Evolutionary conservation across 306 rosid species (phyloP).

Genomic region (Pyrus communis): DNA sequence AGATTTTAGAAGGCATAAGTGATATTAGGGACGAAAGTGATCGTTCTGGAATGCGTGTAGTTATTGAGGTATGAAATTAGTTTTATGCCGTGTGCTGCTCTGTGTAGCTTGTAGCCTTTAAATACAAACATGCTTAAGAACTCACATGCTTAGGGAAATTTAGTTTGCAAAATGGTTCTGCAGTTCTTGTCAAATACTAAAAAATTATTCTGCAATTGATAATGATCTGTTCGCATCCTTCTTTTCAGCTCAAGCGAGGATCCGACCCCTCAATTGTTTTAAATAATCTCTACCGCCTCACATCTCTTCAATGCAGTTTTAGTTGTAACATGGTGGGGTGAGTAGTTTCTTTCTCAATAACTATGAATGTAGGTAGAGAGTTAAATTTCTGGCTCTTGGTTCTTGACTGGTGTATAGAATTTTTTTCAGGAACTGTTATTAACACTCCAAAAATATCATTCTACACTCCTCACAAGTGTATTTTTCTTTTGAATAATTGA

Average conservation of each 20-base stretch:
- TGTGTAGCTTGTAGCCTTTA: neutral
- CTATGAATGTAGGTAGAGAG: neutral
- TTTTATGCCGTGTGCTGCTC: neutral
- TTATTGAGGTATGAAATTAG: slow-evolving; percentile 61
- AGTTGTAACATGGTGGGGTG: slow-evolving; percentile 99
- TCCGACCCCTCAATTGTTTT: slow-evolving; percentile 73
- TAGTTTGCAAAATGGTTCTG: neutral
- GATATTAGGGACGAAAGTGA: slow-evolving; percentile 98
- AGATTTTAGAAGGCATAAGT: slow-evolving; percentile 83
- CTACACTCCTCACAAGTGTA: too few species aligned
- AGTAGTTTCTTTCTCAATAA: slow-evolving; percentile 26
- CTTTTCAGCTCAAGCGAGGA: slow-evolving; percentile 85
- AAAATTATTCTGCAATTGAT: neutral
- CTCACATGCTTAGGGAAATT: neutral
- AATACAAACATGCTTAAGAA: neutral
- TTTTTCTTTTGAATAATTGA: too few species aligned
- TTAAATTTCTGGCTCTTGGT: slow-evolving; percentile 1
- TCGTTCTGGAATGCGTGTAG: slow-evolving; percentile 94
- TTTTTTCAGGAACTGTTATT: neutral
- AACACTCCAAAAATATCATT: too few species aligned
- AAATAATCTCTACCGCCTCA: slow-evolving; percentile 83
- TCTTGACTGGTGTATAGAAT: neutral
- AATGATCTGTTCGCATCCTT: slow-evolving; percentile 5
- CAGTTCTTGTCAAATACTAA: neutral
- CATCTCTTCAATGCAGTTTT: slow-evolving; percentile 79